phyloP scores from a whole-genome alignment of 2,329 filamentous ascomycete species.

The Calonectria pseudoreteaudii region DNA sequence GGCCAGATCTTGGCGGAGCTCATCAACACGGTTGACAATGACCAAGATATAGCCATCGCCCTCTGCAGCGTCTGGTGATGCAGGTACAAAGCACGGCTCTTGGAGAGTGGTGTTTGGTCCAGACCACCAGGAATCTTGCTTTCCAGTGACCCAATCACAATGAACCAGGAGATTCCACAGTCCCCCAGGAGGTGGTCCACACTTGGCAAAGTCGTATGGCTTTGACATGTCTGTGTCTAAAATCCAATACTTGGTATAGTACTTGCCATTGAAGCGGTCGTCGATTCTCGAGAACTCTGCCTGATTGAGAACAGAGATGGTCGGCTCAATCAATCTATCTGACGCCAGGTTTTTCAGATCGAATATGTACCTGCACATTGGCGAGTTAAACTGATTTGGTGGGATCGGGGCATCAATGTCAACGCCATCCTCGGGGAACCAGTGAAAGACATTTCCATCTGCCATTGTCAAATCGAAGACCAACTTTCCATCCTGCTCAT shows the following conservation, averaged over 20 bases:
- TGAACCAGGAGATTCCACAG: not conserved
- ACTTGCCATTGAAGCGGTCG: no score
- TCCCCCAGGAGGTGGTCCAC: no score
- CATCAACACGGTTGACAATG: constrained; percentile 15
- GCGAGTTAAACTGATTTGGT: not conserved
- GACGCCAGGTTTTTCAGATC: no score
- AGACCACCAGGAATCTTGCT: not conserved
- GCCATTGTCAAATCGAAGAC: constrained; percentile 22
- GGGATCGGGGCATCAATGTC: not conserved
- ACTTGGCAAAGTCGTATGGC: no score
- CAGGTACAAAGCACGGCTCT: constrained; percentile 16
- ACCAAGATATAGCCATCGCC: constrained; percentile 1
- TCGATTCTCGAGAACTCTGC: no score
- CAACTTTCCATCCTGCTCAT: constrained; percentile 21
- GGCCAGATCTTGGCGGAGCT: not conserved
- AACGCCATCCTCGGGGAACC: constrained; percentile 1
- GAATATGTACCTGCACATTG: constrained; percentile 5
- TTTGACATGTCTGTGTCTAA: no score
- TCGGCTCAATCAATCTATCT: no score
- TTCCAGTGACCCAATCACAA: not conserved
- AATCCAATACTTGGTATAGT: no score
- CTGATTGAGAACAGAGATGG: no score
- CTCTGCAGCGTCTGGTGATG: not conserved
- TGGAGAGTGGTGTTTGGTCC: constrained; percentile 9
- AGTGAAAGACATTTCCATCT: constrained; percentile 25